phyloP scores from a whole-genome alignment of 495 filamentous ascomycete genomes.

The Chaetomium cochliodes region DNA sequence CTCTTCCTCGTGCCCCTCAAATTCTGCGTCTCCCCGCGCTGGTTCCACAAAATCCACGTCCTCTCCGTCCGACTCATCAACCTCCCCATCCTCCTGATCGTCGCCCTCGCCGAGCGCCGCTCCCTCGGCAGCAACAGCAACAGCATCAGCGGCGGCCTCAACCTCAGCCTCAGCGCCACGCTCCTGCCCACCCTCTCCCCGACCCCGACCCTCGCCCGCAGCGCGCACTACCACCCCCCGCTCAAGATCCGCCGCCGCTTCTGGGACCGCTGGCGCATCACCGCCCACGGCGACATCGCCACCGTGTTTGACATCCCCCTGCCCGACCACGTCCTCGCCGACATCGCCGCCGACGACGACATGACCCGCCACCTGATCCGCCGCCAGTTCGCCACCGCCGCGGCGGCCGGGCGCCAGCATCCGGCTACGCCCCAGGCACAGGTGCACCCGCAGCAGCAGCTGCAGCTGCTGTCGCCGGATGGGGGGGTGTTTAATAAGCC shows the following conservation, averaged over 20 bases:
- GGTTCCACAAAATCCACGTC: constrained; percentile 78
- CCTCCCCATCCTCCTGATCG: constrained; percentile 60
- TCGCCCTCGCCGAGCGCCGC: constrained; percentile 59
- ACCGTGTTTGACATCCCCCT: constrained; percentile 67
- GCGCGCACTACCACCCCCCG: constrained; percentile 17
- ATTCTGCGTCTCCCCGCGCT: constrained; percentile 60
- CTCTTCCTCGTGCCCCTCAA: constrained; percentile 64
- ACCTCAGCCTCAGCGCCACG: constrained; percentile 24
- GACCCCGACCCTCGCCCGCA: constrained; percentile 5
- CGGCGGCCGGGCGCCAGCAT: not conserved
- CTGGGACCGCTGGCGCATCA: constrained; percentile 51
- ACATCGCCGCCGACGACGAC: constrained; percentile 56
- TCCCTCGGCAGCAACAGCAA: no score
- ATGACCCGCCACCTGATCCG: constrained; percentile 51
- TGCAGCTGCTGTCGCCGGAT: no score
- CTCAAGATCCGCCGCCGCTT: constrained; percentile 31
- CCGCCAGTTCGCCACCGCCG: constrained; percentile 37
- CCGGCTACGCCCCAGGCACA: constrained; percentile 7
- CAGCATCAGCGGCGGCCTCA: no score
- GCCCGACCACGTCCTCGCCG: constrained; percentile 55
- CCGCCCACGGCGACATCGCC: constrained; percentile 63
- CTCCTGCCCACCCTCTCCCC: constrained; percentile 15
- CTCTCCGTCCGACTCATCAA: constrained; percentile 62
- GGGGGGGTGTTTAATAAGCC: no score
- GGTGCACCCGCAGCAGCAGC: not conserved